phyloP scores from a whole-genome alignment of 371 early-diverging fungal species.

The Mortierella sp. region DNA sequence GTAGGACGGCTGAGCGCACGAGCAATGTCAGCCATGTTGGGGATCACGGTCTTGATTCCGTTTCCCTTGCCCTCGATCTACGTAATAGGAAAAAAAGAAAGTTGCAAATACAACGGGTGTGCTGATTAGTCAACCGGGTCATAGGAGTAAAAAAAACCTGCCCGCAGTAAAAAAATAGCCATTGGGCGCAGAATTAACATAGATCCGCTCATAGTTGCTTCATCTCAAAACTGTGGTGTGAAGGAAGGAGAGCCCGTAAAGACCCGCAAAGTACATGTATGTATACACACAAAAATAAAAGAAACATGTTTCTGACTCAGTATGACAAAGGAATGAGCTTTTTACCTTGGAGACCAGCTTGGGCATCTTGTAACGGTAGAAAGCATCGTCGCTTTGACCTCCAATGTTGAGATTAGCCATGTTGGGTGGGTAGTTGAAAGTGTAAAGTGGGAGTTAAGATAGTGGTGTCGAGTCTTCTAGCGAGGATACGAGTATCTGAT shows the following conservation, averaged over 20 bases:
- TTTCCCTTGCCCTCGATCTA: conserved; percentile 99
- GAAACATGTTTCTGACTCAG: neutral
- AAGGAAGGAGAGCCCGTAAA: conserved; percentile 2
- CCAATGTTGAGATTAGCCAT: conserved; percentile 91
- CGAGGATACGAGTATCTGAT: conserved; percentile 46
- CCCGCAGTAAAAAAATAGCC: conserved; percentile 19
- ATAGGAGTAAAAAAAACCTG: conserved; percentile 1
- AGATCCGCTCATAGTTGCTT: neutral
- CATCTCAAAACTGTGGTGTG: neutral
- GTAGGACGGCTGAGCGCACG: conserved; percentile 95
- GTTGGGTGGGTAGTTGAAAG: conserved; percentile 54
- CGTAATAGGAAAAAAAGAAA: conserved; percentile 2
- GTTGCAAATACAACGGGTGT: conserved; percentile 17
- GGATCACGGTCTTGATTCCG: conserved; percentile 99
- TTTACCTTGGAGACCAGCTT: conserved; percentile 86
- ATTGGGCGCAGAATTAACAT: neutral
- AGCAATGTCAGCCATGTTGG: conserved; percentile 98
- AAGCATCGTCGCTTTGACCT: conserved; percentile 91
- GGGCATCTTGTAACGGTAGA: conserved; percentile 99
- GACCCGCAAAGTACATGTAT: neutral
- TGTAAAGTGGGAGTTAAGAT: conserved; percentile 32
- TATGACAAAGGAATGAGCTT: neutral
- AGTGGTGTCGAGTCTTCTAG: conserved; percentile 54
- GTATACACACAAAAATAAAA: neutral
- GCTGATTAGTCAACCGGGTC: conserved; percentile 5